Base-by-base conservation (phyloP, 2,329 filamentous ascomycete species). In the Ascochyta rabiei region DNA sequence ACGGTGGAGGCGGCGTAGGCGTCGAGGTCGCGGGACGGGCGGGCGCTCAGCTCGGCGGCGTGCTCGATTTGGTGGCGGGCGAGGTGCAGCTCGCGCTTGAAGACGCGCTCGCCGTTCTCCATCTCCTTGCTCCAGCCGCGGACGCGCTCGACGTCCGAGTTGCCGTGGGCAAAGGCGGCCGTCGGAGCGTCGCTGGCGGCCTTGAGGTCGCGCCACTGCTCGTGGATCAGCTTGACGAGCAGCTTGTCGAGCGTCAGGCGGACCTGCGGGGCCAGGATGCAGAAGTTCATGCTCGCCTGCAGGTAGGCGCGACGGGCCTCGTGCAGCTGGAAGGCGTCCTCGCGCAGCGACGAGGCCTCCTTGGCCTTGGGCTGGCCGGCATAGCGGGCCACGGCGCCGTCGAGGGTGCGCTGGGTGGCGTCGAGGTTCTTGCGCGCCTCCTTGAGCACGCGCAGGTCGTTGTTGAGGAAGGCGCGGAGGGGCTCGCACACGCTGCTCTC, bases 241-340 rank as follows among this genome's bases (percentile, higher is more conserved):
- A 98, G 77, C 76, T 89, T 91, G 74, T 99, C 95, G 54, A 98
- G 82, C 1, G 88, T 86, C 64, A 89, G 86, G 42, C 95, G 87
- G 40, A 98, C 78, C 74, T 97, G 91, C 0, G 95, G 93, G 1
- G 90, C 91, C 63, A 91, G 84, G 62, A 95, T 86, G 67, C 91
- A 96, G 72, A 93, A 98, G 75, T 99, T 95, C 85, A 99, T 87
- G 13, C 91, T 93, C 1, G 93, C 89, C 72, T 92, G 93, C 38
- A 98, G 81, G 73, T 99, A 99, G 28, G 87, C 85, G 70, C 95
- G 96, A 54, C 93, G 86, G 21, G 91, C 90, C 79, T 98, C 95
- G 72, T 96, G 95, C 33, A 98, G 86, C 71, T 95, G 88, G 69
- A 99, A 99, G 0, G 95, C 95, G 76, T 99, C 95, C 75, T 99